phyloP scores from a whole-genome alignment of 139 green algal species.

The Mychonastes homosphaera region DNA sequence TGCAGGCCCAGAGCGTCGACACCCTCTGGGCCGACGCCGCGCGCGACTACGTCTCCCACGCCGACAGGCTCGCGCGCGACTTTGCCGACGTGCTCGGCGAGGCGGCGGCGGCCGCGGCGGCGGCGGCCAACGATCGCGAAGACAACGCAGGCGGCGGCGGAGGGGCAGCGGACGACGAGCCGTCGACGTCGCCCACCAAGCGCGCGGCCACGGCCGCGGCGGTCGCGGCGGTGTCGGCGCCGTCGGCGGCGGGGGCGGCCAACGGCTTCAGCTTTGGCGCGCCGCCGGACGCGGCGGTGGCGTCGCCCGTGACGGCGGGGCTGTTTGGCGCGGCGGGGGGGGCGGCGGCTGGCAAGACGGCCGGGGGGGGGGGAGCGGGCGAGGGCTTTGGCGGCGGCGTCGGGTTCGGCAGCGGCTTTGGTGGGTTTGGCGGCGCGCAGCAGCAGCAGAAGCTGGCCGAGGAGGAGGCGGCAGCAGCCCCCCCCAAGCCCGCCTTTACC shows the following conservation, averaged over 20 bases:
- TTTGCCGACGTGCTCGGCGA: slow-evolving; percentile 5
- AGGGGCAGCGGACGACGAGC: not conserved
- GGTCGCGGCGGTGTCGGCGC: not conserved
- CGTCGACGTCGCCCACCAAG: not conserved
- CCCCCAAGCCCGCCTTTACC: not conserved
- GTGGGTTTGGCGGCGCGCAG: no score
- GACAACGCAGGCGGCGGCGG: not conserved
- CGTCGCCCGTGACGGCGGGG: no score
- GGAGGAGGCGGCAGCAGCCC: not conserved
- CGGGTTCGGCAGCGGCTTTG: no score
- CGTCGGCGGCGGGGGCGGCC: not conserved
- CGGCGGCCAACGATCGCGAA: not conserved
- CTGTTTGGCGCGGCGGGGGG: no score
- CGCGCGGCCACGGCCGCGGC: not conserved
- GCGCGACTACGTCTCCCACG: slow-evolving; percentile 6
- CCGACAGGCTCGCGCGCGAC: slow-evolving; percentile 10
- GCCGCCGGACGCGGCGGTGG: not conserved
- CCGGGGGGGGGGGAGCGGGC: no score
- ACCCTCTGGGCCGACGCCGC: slow-evolving; percentile 8
- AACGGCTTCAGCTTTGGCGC: not conserved
- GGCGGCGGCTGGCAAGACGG: no score
- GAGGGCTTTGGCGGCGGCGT: no score
- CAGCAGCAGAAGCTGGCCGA: slow-evolving; percentile 1
- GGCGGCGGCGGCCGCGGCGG: not conserved
- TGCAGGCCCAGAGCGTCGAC: slow-evolving; percentile 1